phyloP scores from a whole-genome alignment of 129 eudicot species.

The Pulicaria dysenterica region DNA sequence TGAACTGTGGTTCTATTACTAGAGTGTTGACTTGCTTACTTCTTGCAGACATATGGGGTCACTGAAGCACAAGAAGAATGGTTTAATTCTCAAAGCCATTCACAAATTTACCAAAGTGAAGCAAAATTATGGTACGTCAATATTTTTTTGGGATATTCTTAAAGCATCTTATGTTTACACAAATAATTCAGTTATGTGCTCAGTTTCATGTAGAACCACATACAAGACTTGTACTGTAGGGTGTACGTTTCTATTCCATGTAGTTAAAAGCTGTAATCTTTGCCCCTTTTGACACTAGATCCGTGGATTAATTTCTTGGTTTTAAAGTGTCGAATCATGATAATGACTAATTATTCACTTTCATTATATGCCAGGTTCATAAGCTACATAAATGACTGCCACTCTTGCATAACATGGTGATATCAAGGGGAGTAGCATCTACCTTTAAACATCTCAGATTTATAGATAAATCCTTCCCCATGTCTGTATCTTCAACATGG shows the following conservation, averaged over 20 bases:
- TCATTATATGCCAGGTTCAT: constrained; percentile 27
- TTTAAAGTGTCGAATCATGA: constrained; percentile 6
- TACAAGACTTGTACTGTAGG: too few species aligned
- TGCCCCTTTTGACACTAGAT: background rate
- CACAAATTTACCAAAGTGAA: constrained; percentile 66
- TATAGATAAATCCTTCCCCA: constrained; percentile 5
- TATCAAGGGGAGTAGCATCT: constrained; percentile 20
- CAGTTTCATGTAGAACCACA: background rate
- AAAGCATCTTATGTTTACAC: background rate
- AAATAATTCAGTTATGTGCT: background rate
- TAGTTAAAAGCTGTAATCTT: background rate
- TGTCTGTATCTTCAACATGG: constrained; percentile 24
- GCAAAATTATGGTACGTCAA: constrained; percentile 89
- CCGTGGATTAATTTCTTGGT: background rate
- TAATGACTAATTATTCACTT: constrained; percentile 12
- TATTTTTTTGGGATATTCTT: constrained; percentile 16
- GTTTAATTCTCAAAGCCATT: constrained; percentile 66
- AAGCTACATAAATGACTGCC: constrained; percentile 17
- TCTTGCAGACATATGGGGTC: constrained; percentile 79
- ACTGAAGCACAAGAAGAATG: constrained; percentile 50
- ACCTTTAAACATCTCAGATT: constrained; percentile 4
- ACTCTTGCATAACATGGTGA: constrained; percentile 21
- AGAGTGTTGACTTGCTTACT: constrained; percentile 5
- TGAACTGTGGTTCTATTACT: too few species aligned
- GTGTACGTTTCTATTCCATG: too few species aligned